Conservation (phyloP, 1,284 basidiomycete genomes). For the Anthracocystis setariae region DNA sequence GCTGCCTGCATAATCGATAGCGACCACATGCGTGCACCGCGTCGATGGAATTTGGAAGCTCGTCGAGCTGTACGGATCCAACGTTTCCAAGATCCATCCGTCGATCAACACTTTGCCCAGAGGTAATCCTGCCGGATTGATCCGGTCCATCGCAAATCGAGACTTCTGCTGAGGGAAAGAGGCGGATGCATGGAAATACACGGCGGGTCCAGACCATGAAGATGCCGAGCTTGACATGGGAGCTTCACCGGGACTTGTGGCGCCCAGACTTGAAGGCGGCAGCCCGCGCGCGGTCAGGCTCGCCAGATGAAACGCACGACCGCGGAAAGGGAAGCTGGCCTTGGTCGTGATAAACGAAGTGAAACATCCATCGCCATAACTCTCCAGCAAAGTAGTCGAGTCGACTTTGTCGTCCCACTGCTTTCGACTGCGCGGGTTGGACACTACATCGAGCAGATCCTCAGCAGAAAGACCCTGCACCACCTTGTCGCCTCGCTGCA, state of each 20-base stretch:
- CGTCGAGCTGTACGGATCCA: slow-evolving; percentile 95
- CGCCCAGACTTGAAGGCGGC: slow-evolving; percentile 29
- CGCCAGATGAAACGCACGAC: slow-evolving; percentile 85
- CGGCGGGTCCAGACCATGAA: slow-evolving; percentile 68
- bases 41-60: slow-evolving; percentile 96
- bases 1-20: slow-evolving; percentile 87
- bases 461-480: slow-evolving; percentile 94
- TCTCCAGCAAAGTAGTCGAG: slow-evolving; percentile 77
- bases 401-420: slow-evolving; percentile 87
- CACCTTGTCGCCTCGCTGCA: slow-evolving; percentile 89
- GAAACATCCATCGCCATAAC: slow-evolving; percentile 80
- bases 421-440: slow-evolving; percentile 75
- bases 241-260: slow-evolving; percentile 26
- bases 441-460: slow-evolving; percentile 78
- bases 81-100: slow-evolving; percentile 95
- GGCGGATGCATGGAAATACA: slow-evolving; percentile 68
- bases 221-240: slow-evolving; percentile 67
- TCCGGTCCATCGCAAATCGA: slow-evolving; percentile 75
- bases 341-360: slow-evolving; percentile 71
- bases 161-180: slow-evolving; percentile 77
- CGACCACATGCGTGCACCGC: slow-evolving; percentile 84
- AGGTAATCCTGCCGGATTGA: slow-evolving; percentile 81
- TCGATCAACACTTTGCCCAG: slow-evolving; percentile 86
- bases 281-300: slow-evolving; percentile 75
- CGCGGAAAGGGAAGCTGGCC: slow-evolving; percentile 88